Evolutionary conservation across 1,284 basidiomycete genomes (phyloP), one percentile per base, ranked within the genome.

Genomic region (Irpex sp.): DNA sequence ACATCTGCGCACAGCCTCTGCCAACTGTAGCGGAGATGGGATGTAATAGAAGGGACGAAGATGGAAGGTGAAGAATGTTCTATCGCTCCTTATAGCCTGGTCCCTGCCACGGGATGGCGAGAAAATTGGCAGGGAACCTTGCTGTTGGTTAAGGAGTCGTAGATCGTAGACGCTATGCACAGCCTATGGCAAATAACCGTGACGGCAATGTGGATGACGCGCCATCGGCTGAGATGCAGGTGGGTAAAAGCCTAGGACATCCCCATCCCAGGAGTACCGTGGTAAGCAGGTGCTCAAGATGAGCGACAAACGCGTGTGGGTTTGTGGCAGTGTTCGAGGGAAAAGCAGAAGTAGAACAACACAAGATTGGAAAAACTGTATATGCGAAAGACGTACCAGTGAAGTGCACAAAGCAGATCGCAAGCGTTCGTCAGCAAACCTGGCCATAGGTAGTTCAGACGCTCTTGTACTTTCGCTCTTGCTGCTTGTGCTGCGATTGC

Each of bases 351-450:
- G 64, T 22, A 22, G 24, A 18, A n/a, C 13, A 54, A 54, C 4
- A 7, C n/a, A n/a, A n/a, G 49, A 18, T 32, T n/a, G 45, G 22
- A 18, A 43, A 15, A n/a, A 45, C 65, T n/a, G 38, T 63, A 67
- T 7, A 65, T 65, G 69, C 67, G 54, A n/a, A 15, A 20, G 3
- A 83, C 88, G 72, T 74, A 95, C 96, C 95, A 97, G 79, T 97
- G 96, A 66, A 96, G 80, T 4, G 96, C 94, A 69, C 96, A 81
- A 3, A 96, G 96, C 56, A 96, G 82, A 79, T 96, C 94, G 43
- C 90, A 91, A 4, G 93, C 73, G 77, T 96, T 97, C 64, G 91
- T 89, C 65, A 94, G 83, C 27, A 94, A 78, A 75, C 96, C 94
- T 71, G 90, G 92, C 86, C 90, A 90, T 71, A 94, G 90, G 15